Base-by-base conservation (phyloP, 371 early-diverging fungal species). In the Rhizopus stolonifer region DNA sequence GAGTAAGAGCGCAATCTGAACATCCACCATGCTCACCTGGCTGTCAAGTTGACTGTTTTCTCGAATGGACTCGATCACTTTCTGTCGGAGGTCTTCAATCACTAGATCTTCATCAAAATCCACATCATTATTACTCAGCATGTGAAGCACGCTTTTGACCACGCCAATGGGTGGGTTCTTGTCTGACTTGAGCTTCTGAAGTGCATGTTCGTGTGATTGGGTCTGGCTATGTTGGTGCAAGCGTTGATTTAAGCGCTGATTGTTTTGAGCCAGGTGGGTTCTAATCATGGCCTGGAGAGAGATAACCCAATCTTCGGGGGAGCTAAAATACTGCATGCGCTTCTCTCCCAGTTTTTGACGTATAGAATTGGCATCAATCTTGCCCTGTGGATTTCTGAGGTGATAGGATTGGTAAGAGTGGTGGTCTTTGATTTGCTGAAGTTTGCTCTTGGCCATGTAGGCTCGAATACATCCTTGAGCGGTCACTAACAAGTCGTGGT, bases 1-100 rank as follows among this genome's bases (percentile, higher is more conserved):
- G 22, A 99, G 88, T 9, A 99, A 81, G 10, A 99, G 81, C 3
- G 98, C 93, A 52, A 99, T 98, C 70, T 98, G 98, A 52, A 93
- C 86, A 65, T 99, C 99, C 3, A 99, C 78, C 34, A 91, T 89
- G 60, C 86, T 94, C 22, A 99, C 77, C 42, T 92, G 84, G 1
- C 76, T 70, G 52, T 97, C 96, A 14, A 88, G 71, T 23, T 83
- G 80, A 44, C 87, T 87, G 74, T 96, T 98, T 54, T 98, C 95
- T 13, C 94, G 83, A 57, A 98, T 99, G 18, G 80, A 83, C 46
- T 85, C 86, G 53, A 97, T 86, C 0, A 93, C 95, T 23, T 82
- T 64, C 52, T 95, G 92, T 11, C 95, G 85, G 47, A 95, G 74
- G 1, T 85, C 80, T 64, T 99, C 98, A 45, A 98, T 74, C 31